Base-by-base conservation (phyloP, 345 rosid species). In the Pistacia atlantica region DNA sequence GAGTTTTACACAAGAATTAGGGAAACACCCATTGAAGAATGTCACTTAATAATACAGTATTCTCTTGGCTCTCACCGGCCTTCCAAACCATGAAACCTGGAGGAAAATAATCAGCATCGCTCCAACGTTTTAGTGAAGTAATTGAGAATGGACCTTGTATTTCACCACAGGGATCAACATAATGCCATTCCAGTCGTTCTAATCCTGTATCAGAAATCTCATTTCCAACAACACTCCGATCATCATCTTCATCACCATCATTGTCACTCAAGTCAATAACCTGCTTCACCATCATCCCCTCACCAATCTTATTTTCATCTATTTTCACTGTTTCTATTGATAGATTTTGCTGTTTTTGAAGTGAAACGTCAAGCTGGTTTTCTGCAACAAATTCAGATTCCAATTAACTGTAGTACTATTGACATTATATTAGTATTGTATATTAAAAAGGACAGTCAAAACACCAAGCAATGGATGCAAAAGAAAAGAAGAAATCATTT, bases 61-160 rank as follows among this genome's bases (percentile, higher is more conserved):
- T 77, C 17, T 75, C 71, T 54, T 18, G 78, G 83, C 78, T 80
- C 75, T 87, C 83, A 38, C 90, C 95, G 1, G 49, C 67, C 90
- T 78, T 89, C 97, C 97, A 92, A 59, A 92, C 85, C 91, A 80
- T 90, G 81, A 94, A 94, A 80, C 71, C 80, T 2, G 79, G 54
- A 42, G 82, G 80, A 78, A 94, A 92, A 79, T 86, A 89, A 4
- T 76, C 79, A 1, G 54, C 80, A 31, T 91, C 91, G 5, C 70
- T 61, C 97, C 97, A 94, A 5, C 22, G 79, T 81, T 91, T 91
- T 55, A 92, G 89, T 7, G 78, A 71, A 13, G 25, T 28, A n/a
- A 91, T 79, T 1, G 93, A 77, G 84, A 92, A 91, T n/a, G 97
- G 97, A 60, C 97, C 95, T 11, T 82, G 97, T 52, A 74, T 31